Conservation (phyloP, 2,329 filamentous ascomycete genomes). For the Trichoderma brevicompactum region DNA sequence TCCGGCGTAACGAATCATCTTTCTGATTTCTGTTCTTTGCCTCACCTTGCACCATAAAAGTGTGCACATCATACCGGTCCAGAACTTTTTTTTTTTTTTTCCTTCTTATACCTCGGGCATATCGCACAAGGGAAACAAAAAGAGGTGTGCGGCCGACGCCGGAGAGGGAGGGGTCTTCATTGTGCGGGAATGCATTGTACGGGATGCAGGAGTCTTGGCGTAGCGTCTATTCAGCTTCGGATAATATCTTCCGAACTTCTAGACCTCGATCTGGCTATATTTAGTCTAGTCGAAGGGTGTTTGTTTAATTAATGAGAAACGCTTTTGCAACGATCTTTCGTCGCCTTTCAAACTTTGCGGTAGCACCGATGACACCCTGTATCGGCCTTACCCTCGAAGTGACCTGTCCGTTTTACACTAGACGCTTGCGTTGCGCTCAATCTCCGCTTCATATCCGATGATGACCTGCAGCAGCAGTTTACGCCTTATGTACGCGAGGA, state of each 20-base stretch:
- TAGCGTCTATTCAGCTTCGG: slow-evolving; percentile 9
- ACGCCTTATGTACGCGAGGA: background rate
- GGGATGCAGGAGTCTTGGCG: slow-evolving; percentile 13
- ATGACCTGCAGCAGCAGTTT: slow-evolving; percentile 1
- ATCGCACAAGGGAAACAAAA: background rate
- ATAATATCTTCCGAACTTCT: slow-evolving; percentile 18
- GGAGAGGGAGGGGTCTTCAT: background rate
- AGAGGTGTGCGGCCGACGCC: slow-evolving; percentile 2
- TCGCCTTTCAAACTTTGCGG: background rate
- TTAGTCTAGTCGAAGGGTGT: slow-evolving; percentile 15
- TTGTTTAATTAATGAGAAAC: slow-evolving; percentile 27
- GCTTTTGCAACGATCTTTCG: slow-evolving; percentile 10
- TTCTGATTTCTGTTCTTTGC: background rate
- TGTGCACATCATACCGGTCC: slow-evolving; percentile 3
- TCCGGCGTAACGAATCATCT: background rate
- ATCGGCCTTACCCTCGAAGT: background rate
- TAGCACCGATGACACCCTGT: background rate
- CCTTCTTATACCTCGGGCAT: background rate
- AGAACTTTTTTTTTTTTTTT: background rate
- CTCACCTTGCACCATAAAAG: background rate
- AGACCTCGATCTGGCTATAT: slow-evolving; percentile 19
- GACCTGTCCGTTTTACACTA: background rate
- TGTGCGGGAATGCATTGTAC: background rate
- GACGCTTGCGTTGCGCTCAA: background rate
- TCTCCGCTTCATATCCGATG: slow-evolving; percentile 20